Percentiles rank a stretch among this genome's conserved stretches.
Conservation (phyloP, 331 rosid genomes). For the Malus hybrid region DNA sequence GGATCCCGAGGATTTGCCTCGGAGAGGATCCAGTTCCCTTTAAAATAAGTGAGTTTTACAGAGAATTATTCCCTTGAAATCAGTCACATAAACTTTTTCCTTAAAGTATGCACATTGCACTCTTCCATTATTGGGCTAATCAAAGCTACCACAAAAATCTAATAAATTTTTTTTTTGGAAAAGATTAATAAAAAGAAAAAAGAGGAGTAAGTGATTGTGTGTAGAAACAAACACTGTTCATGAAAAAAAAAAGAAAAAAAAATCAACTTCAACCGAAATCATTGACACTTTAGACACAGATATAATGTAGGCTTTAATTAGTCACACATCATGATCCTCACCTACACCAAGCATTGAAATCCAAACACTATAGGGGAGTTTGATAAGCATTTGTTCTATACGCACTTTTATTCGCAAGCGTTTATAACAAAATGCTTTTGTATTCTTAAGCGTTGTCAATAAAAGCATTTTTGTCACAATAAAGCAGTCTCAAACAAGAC, state of each 20-base stretch:
- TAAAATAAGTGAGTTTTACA: not conserved
- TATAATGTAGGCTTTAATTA: conserved; percentile 10
- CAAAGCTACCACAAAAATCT: not conserved
- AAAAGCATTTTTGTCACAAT: too few relatives aligned
- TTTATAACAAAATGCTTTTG: too few relatives aligned
- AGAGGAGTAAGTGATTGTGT: not conserved
- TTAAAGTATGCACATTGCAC: not conserved
- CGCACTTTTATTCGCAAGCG: too few relatives aligned
- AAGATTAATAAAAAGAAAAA: not conserved
- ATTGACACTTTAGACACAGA: not conserved
- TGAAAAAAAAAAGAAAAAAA: not conserved
- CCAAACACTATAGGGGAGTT: too few relatives aligned
- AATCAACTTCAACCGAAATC: not conserved
- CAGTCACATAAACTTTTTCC: not conserved
- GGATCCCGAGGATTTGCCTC: too few relatives aligned
- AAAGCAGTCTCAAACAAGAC: too few relatives aligned
- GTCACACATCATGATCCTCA: too few relatives aligned
- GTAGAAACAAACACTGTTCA: not conserved
- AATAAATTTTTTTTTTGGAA: not conserved
- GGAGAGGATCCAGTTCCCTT: not conserved
- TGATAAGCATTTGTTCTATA: too few relatives aligned
- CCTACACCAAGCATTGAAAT: too few relatives aligned
- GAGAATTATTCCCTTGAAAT: not conserved
- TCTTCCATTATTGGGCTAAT: not conserved
- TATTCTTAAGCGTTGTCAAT: too few relatives aligned